Base-by-base conservation (phyloP, 2,329 filamentous ascomycete species). In the Aspergillus caelatus region DNA sequence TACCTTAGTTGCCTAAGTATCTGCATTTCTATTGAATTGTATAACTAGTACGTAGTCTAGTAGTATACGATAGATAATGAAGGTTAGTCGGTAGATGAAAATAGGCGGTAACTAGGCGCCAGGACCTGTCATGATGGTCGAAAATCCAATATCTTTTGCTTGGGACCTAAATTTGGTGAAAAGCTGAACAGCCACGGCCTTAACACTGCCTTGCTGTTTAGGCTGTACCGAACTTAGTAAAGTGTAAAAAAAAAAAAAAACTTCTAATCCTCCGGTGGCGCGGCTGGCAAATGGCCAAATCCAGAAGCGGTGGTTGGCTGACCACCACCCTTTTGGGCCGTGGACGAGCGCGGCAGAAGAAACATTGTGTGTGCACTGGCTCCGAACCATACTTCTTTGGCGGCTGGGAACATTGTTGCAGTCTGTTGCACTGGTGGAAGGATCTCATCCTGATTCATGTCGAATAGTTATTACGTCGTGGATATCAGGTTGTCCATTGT, bases 231-330 rank as follows among this genome's bases (percentile, higher is more conserved):
- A 52, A 52, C 19, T 52, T 52, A 32, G 48, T 52, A 21, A 32
- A 26, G 48, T 30, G 26, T 9, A 12, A 48, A 48, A 28, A 28
- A 12, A 48, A 28, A 6, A 48, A 14, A 32, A 9, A 14, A 19
- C 28, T 11, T 21, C 28, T 30, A 52, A 32, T 52, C 19, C 28
- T 32, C 48, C 48, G 45, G 57, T 59, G 57, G 57, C 57, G 57
- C 48, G 57, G 57, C 56, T 45, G 56, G 41, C 56, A 32, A 50
- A 32, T 30, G 19, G 48, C 48, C 48, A 58, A 58, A 50, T 58
- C 23, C 39, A 58, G 41, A 32, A 45, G 41, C 43, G 56, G 41
- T 58, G 56, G 57, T 52, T 52, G 57, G 57, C 57, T 59, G 57
- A 59, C 48, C 48, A 52, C 48, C 48, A 52, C 19, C 45, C 28